Evolutionary conservation across 805 yeast genomes (phyloP), one percentile per base, ranked within the genome.

Genomic region (Wickerhamiella alocasiicola): DNA sequence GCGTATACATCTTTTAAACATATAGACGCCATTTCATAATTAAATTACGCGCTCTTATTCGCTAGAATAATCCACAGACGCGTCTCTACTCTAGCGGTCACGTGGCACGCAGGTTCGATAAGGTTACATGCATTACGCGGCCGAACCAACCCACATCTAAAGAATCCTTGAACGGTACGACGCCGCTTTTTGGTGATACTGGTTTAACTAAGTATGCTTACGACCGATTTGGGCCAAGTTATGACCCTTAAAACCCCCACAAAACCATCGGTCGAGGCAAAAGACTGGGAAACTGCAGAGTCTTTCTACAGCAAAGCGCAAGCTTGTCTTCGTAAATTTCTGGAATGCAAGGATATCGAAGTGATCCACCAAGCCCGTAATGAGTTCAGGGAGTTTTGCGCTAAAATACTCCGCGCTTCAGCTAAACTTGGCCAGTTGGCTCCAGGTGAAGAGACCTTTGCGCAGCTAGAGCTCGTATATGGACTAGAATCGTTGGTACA

Each of bases 321-420:
- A 18, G 37, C n/a, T 12, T 26, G 38, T n/a, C 28, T 40, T 20
- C 18, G 13, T 3, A 33, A 21, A 11, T 16, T 40, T n/a, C 20
- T 26, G 30, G 30, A 26, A 15, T 40, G 43, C 36, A 9, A 17
- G 11, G 39, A 40, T 23, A 29, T 34, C 18, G 35, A 34, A 15
- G 16, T 29, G 6, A 29, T 34, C 9, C 34, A 25, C 23, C 33
- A 40, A 9, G 39, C 28, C n/a, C 32, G 39, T 4, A 20, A 34
- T 11, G 43, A 33, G 13, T 24, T 28, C 13, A 5, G 26, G n/a
- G 31, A 27, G 39, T 32, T 40, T 19, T 20, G 38, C 23, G 36
- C 30, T 12, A 40, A 40, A 23, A 32, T 40, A 6, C 13, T 11
- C 9, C 39, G 43, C 9, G 43, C 43, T 2, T 25, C 21, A 15